Conservation (phyloP, 108 stramenopile species). For the Aurantiochytrium sp. region DNA sequence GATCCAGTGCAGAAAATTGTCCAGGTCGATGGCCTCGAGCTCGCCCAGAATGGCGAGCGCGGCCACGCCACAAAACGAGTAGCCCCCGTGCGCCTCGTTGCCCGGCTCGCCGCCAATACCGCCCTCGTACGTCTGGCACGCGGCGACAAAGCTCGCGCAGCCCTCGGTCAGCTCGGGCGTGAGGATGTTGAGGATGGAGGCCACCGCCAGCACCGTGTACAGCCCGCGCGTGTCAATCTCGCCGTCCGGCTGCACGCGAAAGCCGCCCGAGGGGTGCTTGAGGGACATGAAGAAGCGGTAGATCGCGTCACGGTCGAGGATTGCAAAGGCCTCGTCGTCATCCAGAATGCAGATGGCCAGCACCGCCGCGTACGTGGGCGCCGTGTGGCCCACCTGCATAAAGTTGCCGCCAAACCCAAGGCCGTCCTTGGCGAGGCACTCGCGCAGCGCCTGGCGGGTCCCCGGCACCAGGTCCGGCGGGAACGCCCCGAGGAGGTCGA, state of each 20-base stretch:
- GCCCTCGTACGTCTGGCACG: constrained; percentile 95
- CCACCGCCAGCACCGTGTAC: constrained; percentile 77
- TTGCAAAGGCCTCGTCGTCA: constrained; percentile 8
- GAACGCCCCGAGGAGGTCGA: constrained; percentile 74
- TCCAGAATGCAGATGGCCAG: constrained; percentile 46
- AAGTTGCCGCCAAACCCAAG: constrained; percentile 94
- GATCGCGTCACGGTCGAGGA: constrained; percentile 34
- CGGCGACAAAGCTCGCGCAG: constrained; percentile 53
- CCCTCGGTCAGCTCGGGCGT: constrained; percentile 53
- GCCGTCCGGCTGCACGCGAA: constrained; percentile 92
- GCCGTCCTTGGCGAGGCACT: constrained; percentile 54
- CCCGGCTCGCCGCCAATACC: constrained; percentile 89
- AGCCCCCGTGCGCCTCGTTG: constrained; percentile 96
- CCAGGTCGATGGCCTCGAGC: not conserved
- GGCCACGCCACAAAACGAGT: constrained; percentile 90
- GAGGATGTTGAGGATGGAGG: constrained; percentile 64
- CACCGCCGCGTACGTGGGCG: constrained; percentile 84
- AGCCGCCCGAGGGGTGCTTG: constrained; percentile 57
- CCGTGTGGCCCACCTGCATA: constrained; percentile 81
- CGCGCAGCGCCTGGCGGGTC: constrained; percentile 59
- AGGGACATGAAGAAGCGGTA: constrained; percentile 52
- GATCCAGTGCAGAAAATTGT: constrained; percentile 63
- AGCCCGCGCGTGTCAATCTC: constrained; percentile 93
- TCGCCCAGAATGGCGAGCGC: constrained; percentile 60
- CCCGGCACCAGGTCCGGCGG: constrained; percentile 39